These are phyloP conservation scores for Paraphoma chrysanthemicola DNA, from an alignment of 2,329 filamentous ascomycete genomes.

Conservation along the genomic window DNA sequence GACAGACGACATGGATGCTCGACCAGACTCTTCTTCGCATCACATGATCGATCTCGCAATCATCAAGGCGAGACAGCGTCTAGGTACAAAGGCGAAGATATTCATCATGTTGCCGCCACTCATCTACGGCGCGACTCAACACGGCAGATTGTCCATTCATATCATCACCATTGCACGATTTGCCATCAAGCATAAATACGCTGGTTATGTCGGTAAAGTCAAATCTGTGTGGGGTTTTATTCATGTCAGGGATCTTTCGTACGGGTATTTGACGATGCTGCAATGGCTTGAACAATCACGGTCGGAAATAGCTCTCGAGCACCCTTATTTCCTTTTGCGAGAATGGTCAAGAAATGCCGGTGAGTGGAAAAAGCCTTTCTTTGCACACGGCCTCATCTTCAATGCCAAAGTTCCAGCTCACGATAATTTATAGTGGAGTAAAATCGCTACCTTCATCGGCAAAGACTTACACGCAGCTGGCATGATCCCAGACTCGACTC, in stretches of 20 bases:
- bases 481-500: conserved; percentile 45
- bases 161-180: conserved; percentile 56
- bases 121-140: conserved; percentile 55
- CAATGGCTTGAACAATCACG: conserved; percentile 50
- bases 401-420: conserved; percentile 49
- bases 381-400: no score
- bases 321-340: conserved; percentile 61
- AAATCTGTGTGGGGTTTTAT: conserved; percentile 51
- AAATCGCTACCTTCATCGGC: no score
- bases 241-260: conserved; percentile 58
- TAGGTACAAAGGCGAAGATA: conserved; percentile 53
- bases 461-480: conserved; percentile 51
- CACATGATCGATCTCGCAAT: conserved; percentile 56
- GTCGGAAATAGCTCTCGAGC: conserved; percentile 41
- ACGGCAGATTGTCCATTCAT: conserved; percentile 54
- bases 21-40: conserved; percentile 53
- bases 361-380: no score
- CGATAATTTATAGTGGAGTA: no score
- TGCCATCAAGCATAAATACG: conserved; percentile 56
- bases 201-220: conserved; percentile 54
- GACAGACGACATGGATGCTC: conserved; percentile 50
- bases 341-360: conserved; percentile 52
- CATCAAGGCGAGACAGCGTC: conserved; percentile 41
- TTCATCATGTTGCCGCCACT: conserved; percentile 55
- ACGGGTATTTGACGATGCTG: conserved; percentile 53